Evolutionary conservation across 441 rosid genomes (phyloP).

Genomic region (Populus hybrid): DNA sequence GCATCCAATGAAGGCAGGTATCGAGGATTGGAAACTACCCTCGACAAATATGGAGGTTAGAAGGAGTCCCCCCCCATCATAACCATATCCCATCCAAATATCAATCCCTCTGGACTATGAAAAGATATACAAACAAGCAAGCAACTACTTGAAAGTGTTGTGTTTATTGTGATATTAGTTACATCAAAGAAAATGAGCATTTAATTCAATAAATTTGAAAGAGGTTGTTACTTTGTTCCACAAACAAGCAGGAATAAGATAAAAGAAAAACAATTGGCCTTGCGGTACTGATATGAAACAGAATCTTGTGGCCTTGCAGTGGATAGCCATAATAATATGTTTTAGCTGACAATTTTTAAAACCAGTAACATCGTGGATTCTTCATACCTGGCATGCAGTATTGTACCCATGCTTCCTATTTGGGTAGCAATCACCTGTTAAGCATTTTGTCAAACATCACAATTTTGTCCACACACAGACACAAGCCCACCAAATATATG

Average conservation of each 20-base stretch:
- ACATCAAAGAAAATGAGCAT: background rate
- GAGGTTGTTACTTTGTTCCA: background rate
- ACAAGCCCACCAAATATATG: background rate
- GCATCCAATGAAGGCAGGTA: background rate
- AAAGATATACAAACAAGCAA: background rate
- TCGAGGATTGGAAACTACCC: background rate
- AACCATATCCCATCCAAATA: too few relatives aligned
- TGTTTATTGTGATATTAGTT: background rate
- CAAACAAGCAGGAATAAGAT: background rate
- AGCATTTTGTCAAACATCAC: constrained; percentile 15
- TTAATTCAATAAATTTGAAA: background rate
- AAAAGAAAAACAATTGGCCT: too few relatives aligned
- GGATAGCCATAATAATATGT: background rate
- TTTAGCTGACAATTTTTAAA: background rate
- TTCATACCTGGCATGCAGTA: constrained; percentile 75
- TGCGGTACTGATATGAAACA: too few relatives aligned
- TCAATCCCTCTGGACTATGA: background rate
- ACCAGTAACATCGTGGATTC: background rate
- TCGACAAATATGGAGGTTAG: background rate
- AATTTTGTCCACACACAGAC: background rate
- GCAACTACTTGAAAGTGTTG: background rate
- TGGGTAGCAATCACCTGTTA: constrained; percentile 83
- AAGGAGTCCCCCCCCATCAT: too few relatives aligned
- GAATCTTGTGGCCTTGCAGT: too few relatives aligned
- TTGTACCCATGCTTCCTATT: constrained; percentile 84